Evolutionary conservation across 202 grass and related monocot genomes (phyloP).

Genomic region (Thinopyrum obtusiflorum): DNA sequence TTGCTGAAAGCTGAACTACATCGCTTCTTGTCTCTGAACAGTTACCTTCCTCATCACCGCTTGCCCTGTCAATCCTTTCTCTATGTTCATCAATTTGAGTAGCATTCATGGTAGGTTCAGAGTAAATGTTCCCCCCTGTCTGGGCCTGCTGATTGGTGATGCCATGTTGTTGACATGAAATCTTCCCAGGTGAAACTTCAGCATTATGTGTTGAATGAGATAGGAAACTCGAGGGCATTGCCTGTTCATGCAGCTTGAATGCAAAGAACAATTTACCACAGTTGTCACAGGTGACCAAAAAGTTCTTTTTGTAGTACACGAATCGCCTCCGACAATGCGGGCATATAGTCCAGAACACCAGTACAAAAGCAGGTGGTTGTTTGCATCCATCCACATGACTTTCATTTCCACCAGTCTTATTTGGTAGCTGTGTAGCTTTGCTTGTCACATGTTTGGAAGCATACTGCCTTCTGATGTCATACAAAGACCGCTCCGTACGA

Average conservation of each 20-base stretch:
- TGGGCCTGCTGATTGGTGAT: constrained; percentile 5
- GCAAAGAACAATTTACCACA: constrained; percentile 56
- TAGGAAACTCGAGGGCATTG: constrained; percentile 17
- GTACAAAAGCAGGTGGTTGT: constrained; percentile 25
- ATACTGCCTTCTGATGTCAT: constrained; percentile 67
- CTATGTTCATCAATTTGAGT: neutral
- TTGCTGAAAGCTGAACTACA: constrained; percentile 10
- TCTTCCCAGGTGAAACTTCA: constrained; percentile 2
- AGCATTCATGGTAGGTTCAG: neutral
- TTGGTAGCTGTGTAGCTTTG: constrained; percentile 27
- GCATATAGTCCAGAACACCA: constrained; percentile 56
- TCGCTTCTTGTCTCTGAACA: constrained; percentile 2
- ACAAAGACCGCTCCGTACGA: constrained; percentile 44
- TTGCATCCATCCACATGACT: neutral
- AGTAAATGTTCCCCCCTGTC: neutral
- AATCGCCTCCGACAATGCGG: constrained; percentile 49
- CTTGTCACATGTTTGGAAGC: constrained; percentile 23
- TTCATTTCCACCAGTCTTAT: constrained; percentile 12
- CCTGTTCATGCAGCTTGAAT: constrained; percentile 45
- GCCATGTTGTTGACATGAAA: constrained; percentile 1
- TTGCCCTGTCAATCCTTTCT: neutral
- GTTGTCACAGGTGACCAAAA: constrained; percentile 47
- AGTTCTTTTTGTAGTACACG: constrained; percentile 46
- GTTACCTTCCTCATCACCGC: constrained; percentile 2
- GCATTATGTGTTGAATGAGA: neutral